Evolutionary conservation across 208 protist genomes (phyloP).

Genomic region (Crithidia brevicula): DNA sequence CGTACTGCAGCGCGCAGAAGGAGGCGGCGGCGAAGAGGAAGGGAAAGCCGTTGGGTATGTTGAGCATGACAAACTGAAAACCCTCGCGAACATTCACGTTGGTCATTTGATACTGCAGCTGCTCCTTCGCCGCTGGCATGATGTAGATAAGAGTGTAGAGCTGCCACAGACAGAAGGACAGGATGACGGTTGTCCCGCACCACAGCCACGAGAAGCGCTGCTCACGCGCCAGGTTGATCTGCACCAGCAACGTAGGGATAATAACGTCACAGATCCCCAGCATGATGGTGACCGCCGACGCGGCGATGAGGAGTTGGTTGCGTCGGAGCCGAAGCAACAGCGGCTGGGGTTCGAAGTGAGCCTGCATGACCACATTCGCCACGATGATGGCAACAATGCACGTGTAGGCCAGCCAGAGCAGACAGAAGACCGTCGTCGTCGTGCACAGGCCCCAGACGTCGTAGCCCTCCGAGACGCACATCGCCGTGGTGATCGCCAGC

Average conservation of each 20-base stretch:
- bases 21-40: conserved; percentile 60
- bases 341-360: conserved; percentile 83
- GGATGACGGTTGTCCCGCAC: conserved; percentile 69
- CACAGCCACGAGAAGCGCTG: conserved; percentile 74
- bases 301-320: conserved; percentile 67
- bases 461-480: conserved; percentile 57
- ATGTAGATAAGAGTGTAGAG: conserved; percentile 65
- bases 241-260: conserved; percentile 66
- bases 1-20: conserved; percentile 74
- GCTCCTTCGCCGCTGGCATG: conserved; percentile 51
- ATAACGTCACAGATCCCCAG: conserved; percentile 62
- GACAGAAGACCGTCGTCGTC: conserved; percentile 40
- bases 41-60: conserved; percentile 75
- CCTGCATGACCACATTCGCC: conserved; percentile 78
- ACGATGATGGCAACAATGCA: conserved; percentile 67
- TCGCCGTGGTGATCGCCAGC: conserved; percentile 50
- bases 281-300: conserved; percentile 52
- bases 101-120: conserved; percentile 54
- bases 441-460: conserved; percentile 35
- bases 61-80: conserved; percentile 63
- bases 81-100: conserved; percentile 49
- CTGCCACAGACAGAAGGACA: conserved; percentile 79
- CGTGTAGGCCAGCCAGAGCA: conserved; percentile 73
- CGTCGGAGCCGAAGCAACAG: conserved; percentile 61
- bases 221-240: conserved; percentile 60